Base-by-base conservation (phyloP, 768 basidiomycete species). In the Lactarius hatsudake region DNA sequence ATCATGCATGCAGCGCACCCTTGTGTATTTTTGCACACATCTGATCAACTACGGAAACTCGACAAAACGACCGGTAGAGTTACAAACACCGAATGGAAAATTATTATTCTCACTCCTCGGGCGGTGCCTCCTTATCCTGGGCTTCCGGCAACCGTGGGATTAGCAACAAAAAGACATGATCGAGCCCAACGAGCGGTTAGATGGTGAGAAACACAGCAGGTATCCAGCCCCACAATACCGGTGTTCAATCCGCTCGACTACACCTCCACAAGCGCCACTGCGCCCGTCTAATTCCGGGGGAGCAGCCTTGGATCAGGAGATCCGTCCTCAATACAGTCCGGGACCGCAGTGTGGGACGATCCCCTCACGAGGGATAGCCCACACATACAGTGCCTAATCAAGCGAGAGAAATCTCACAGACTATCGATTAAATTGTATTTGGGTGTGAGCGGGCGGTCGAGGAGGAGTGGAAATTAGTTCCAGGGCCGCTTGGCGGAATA, bases 231-330 rank as follows among this genome's bases (percentile, higher is more conserved):
- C 43, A 38, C 36, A 23, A 45, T 12, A 40, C 54, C 26, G 65
- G 64, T 53, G 58, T 58, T 58, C 40, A 45, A 51, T 30, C 28
- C 58, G 36, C 59, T 38, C 23, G 32, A 60, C 43, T 56, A 20
- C n/a, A 57, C 20, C 43, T 53, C 65, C 54, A 55, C 61, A 58
- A 40, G 61, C 61, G 65, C 28, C 45, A 32, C 48, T 66, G 56
- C 61, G 65, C 61, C 65, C 61, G 45, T 56, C 65, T 62, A 62
- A 51, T 51, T 66, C 65, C 55, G 61, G 61, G 36, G 38, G 10
- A n/a, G n/a, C 13, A 13, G 6, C 32, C 1, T n/a, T n/a, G 51
- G 26, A 53, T 38, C 23, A 45, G n/a, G 57, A 26, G 48, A 30
- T n/a, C 32, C 53, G 4, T 23, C 8, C 54, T 23, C n/a, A 66